Base-by-base conservation (phyloP, 2,329 filamentous ascomycete genomes). In the Truncatella angustata region DNA sequence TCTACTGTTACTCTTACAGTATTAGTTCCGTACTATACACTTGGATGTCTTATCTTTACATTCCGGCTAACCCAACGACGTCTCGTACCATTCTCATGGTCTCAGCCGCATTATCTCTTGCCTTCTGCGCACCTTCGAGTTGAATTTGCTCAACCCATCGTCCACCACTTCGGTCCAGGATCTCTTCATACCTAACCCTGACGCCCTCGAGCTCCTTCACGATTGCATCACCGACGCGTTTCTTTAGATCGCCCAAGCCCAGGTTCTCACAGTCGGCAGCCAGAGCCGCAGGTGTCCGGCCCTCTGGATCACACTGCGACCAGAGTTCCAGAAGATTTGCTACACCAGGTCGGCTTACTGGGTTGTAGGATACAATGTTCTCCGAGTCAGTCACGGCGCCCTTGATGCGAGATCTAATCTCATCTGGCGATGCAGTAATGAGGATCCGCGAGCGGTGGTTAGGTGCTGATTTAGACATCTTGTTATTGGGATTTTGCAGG, bases 391-490 rank as follows among this genome's bases (percentile, higher is more conserved):
- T 97, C 28, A 91, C 67, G 6, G 94, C 90, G 5, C 74, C 70
- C 58, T 77, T 83, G 57, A 97, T 74, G 66, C 96, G 96, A 43
- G 71, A 70, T 18, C 73, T 70, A 55, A 97, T 92, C 3, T 78
- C 73, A 0, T 80, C 71, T 1, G 80, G 73, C 0, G 76, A 70
- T 61, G 97, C 90, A 2, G 87, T 96, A 54, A 99, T 83, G 11
- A 94, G 73, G 60, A 99, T 95, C 16, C 91, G 82, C 6, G 91
- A 95, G 46, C 80, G 81, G 3, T 81, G 77, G 59, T 88, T 82
- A 0, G 78, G 65, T 61, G 91, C 80, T 1, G 91, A 96, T 71
- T 99, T 99, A 51, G 91, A 96, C 94, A 99, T 99, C 68, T 99
- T 99, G 49, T 82, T 77, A 0, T 69, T 73, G 0, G 94, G 93